phyloP scores from a whole-genome alignment of 2,329 filamentous ascomycete species.

The Phialocephala subalpina region DNA sequence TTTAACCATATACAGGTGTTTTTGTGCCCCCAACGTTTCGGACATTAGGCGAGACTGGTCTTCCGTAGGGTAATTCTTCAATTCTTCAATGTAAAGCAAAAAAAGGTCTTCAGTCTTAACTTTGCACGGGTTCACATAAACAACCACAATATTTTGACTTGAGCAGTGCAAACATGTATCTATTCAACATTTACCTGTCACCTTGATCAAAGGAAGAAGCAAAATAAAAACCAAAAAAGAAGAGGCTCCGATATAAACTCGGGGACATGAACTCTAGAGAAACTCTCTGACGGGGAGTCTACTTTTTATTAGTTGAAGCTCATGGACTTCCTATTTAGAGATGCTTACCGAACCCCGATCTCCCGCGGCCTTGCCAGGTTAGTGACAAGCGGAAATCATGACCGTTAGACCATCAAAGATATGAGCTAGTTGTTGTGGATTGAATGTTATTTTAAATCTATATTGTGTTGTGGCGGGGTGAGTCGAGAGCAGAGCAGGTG shows the following conservation, averaged over 20 bases:
- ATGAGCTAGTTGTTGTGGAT: not conserved
- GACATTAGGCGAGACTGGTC: not conserved
- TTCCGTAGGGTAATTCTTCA: not conserved
- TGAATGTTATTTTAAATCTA: not conserved
- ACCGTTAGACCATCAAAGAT: conserved; percentile 48
- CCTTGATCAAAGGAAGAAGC: not conserved
- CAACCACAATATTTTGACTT: too few species aligned
- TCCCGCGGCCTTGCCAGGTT: not conserved
- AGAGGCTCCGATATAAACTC: conserved; percentile 2
- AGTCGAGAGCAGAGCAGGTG: not conserved
- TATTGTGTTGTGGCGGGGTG: not conserved
- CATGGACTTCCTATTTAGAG: too few species aligned
- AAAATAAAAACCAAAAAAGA: not conserved
- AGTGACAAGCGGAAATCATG: conserved; percentile 50
- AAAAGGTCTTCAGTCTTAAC: not conserved
- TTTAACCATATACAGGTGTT: not conserved
- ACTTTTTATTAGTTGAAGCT: too few species aligned
- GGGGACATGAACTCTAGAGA: conserved; percentile 2
- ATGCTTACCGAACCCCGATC: conserved; percentile 1
- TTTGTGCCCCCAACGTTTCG: not conserved
- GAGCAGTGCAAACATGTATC: too few species aligned
- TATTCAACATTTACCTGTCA: too few species aligned
- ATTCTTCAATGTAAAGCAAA: not conserved
- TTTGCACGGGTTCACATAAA: too few species aligned
- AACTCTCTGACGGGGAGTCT: conserved; percentile 7